These are phyloP conservation scores for Phytopythium sindhum DNA, from an alignment of 352 stramenopile species.

Conservation along the genomic window DNA sequence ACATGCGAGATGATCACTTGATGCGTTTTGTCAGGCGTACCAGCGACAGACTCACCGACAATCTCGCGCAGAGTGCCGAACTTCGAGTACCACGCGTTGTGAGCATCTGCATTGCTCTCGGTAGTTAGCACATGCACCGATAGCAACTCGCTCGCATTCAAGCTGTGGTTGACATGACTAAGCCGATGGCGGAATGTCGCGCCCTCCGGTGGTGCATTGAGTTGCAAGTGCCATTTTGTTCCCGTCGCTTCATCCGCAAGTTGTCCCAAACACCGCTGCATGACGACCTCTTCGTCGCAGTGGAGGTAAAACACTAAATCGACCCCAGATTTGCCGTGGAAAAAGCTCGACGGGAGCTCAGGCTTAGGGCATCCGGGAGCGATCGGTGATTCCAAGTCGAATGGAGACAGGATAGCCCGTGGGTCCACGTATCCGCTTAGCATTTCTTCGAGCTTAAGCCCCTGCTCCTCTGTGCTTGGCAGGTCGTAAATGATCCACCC, in stretches of 20 bases:
- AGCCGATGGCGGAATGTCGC: conserved; percentile 52
- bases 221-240: conserved; percentile 44
- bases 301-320: conserved; percentile 72
- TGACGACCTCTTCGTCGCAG: conserved; percentile 22
- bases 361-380: conserved; percentile 37
- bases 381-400: conserved; percentile 54
- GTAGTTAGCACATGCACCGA: conserved; percentile 45
- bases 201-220: conserved; percentile 39
- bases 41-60: conserved; percentile 4
- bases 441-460: conserved; percentile 40
- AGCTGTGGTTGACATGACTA: conserved; percentile 41
- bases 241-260: conserved; percentile 46
- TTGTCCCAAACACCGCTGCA: conserved; percentile 62
- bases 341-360: conserved; percentile 33
- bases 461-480: conserved; percentile 41
- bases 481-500: conserved; percentile 73
- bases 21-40: conserved; percentile 27
- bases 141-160: conserved; percentile 43
- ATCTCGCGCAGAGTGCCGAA: conserved; percentile 50
- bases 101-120: conserved; percentile 17
- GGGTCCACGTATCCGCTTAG: conserved; percentile 60
- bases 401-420: conserved; percentile 29
- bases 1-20: conserved; percentile 30
- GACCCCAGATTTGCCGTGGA: conserved; percentile 65
- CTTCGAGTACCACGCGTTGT: conserved; percentile 41